phyloP scores from a whole-genome alignment of 192 early-diverging fungal genomes.

The Obelidium mucronatum region DNA sequence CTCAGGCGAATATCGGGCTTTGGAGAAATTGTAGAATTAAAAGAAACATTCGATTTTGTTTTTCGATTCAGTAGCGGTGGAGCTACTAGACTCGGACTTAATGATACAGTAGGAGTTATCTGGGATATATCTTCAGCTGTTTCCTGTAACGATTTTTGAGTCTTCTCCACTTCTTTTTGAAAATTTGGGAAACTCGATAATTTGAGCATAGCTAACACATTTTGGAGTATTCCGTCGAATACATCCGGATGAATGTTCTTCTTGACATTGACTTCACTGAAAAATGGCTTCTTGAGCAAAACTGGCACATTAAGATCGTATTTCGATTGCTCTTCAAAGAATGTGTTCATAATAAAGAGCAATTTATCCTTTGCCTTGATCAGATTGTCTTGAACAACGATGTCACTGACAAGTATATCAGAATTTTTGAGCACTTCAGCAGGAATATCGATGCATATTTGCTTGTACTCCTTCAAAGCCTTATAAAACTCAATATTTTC shows the following conservation, averaged over 20 bases:
- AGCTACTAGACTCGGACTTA: no score
- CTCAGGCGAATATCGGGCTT: no score
- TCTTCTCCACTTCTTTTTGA: constrained; percentile 24
- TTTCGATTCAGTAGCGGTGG: no score
- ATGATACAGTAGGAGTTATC: no score
- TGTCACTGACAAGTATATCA: neutral
- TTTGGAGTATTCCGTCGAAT: constrained; percentile 36
- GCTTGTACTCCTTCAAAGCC: constrained; percentile 12
- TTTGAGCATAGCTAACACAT: constrained; percentile 38
- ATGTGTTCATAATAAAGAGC: neutral
- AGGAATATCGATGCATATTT: constrained; percentile 1
- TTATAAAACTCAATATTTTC: constrained; percentile 23
- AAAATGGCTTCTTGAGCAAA: neutral
- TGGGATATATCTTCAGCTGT: no score
- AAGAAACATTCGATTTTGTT: no score
- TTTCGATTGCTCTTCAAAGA: neutral
- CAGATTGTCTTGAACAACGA: neutral
- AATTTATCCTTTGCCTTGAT: neutral
- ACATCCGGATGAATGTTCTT: constrained; percentile 41
- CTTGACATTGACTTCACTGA: constrained; percentile 21
- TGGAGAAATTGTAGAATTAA: no score
- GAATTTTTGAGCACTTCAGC: neutral
- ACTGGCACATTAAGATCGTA: neutral
- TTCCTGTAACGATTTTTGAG: constrained; percentile 19
- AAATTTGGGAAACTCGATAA: constrained; percentile 42